These are phyloP conservation scores for Euptelea pleiosperma DNA, from an alignment of 164 flowering plant species.

Conservation along the genomic window DNA sequence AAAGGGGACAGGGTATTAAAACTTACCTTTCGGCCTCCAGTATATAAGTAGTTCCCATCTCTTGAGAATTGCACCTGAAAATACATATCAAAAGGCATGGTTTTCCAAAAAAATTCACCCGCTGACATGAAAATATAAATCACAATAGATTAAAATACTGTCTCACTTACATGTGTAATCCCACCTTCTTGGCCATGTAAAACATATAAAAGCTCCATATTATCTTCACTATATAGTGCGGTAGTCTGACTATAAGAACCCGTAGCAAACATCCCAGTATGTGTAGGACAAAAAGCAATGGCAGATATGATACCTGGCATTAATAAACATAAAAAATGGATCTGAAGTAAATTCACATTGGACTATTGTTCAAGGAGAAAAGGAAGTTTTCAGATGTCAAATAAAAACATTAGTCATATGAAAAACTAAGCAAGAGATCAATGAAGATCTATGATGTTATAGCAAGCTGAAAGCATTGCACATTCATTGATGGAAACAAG, in stretches of 20 bases:
- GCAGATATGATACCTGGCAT: constrained; percentile 80
- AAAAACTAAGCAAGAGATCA: too few relatives aligned
- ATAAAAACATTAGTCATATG: too few relatives aligned
- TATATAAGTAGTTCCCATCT: constrained; percentile 87
- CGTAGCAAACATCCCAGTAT: constrained; percentile 75
- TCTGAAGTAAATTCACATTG: too few relatives aligned
- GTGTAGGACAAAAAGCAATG: constrained; percentile 71
- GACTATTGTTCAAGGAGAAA: not conserved
- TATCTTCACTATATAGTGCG: constrained; percentile 81
- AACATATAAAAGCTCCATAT: constrained; percentile 84
- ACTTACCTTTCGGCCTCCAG: constrained; percentile 91
- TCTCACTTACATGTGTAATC: constrained; percentile 75
- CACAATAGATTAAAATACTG: not conserved
- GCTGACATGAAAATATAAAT: not conserved
- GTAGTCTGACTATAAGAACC: constrained; percentile 90
- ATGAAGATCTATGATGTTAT: too few relatives aligned
- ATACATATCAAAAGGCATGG: constrained; percentile 2
- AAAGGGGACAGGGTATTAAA: not conserved
- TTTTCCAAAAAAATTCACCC: constrained; percentile 1
- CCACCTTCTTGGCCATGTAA: constrained; percentile 99
- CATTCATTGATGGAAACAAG: too few relatives aligned
- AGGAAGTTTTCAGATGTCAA: not conserved
- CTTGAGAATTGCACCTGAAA: constrained; percentile 83
- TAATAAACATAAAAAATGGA: too few relatives aligned
- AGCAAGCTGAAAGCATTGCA: too few relatives aligned